A percentile compares a stretch with the other conserved stretches of the same genome.
Evolutionary conservation across 73 alveolate species (phyloP).

Genomic region (Stentor roeselii): DNA sequence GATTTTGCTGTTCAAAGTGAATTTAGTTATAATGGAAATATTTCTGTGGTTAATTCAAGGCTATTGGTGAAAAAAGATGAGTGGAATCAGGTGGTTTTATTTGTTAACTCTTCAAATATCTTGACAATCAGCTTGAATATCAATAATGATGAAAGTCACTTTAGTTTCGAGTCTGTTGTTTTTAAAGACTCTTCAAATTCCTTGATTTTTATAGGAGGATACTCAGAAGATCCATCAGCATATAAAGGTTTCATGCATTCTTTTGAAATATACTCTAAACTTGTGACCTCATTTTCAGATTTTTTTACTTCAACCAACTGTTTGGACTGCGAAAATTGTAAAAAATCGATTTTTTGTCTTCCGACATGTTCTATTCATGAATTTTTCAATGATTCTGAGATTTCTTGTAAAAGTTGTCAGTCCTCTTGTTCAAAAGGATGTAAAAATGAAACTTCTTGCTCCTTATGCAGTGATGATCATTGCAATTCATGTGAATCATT

Average conservation of each 20-base stretch:
- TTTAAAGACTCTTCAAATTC: too few relatives aligned
- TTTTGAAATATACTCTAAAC: neutral
- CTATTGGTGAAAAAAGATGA: too few relatives aligned
- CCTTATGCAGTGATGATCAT: neutral
- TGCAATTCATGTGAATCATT: neutral
- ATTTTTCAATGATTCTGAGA: neutral
- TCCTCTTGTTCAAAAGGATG: neutral
- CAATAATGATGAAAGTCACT: too few relatives aligned
- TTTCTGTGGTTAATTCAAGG: too few relatives aligned
- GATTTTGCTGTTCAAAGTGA: too few relatives aligned
- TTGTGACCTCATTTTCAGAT: neutral
- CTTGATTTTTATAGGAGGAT: too few relatives aligned
- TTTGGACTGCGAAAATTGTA: neutral
- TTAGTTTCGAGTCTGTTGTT: too few relatives aligned
- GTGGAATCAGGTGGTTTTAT: too few relatives aligned
- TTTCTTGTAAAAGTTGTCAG: neutral
- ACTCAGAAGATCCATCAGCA: too few relatives aligned
- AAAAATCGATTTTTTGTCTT: neutral
- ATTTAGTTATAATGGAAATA: too few relatives aligned
- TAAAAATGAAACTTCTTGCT: neutral
- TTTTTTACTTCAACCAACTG: neutral
- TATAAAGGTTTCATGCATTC: neutral
- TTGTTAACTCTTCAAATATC: too few relatives aligned
- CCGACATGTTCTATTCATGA: neutral
- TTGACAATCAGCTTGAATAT: too few relatives aligned